Percentiles rank a stretch among this genome's conserved stretches.
Conservation (phyloP, 148 eudicot species). For the Chenopodium suecicum region DNA sequence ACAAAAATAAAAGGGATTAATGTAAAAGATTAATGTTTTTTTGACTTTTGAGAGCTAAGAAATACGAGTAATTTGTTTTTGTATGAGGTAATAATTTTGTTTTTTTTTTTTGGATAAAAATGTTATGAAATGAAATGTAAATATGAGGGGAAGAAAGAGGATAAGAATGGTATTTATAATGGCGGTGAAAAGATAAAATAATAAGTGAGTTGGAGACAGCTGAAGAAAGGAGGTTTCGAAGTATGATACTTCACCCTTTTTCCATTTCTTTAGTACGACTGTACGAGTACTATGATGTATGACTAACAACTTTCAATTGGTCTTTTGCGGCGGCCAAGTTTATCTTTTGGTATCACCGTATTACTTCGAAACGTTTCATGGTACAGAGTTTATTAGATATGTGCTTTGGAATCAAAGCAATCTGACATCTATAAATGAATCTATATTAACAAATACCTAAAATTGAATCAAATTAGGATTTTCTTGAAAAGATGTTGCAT, state of each 20-base stretch:
- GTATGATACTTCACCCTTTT: neutral
- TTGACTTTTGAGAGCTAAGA: no score
- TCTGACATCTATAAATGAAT: no score
- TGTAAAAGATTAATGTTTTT: neutral
- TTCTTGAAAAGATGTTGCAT: no score
- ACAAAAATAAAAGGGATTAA: neutral
- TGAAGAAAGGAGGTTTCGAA: constrained; percentile 9
- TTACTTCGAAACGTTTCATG: neutral
- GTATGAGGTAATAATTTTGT: neutral
- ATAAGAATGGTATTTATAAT: neutral
- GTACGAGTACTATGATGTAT: no score
- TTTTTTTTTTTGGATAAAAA: no score
- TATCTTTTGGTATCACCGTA: neutral
- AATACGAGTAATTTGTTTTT: neutral
- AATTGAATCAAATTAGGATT: no score
- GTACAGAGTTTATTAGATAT: no score
- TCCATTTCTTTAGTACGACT: neutral
- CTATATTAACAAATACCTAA: no score
- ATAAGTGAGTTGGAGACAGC: neutral
- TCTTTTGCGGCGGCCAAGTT: constrained; percentile 21
- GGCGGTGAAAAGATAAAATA: neutral
- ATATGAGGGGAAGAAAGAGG: neutral
- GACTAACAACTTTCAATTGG: neutral
- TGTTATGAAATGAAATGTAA: neutral
- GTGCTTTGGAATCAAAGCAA: no score